phyloP scores from a whole-genome alignment of 2,329 filamentous ascomycete genomes.

The Phaeophleospora eucalypticola region DNA sequence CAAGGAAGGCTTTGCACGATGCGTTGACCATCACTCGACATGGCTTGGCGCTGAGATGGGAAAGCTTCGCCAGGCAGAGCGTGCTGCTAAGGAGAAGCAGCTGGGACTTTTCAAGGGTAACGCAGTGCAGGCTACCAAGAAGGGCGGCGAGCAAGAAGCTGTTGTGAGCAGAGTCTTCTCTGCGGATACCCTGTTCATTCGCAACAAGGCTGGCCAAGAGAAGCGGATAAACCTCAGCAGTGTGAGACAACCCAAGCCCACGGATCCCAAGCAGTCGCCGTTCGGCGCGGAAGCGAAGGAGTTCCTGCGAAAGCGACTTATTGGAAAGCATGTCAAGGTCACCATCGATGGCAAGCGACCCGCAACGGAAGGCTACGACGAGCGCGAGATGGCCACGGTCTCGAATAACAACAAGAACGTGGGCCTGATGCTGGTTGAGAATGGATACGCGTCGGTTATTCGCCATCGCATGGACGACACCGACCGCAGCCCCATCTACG shows the following conservation, averaged over 20 bases:
- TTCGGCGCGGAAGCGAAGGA: conserved; percentile 95
- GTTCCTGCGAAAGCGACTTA: conserved; percentile 86
- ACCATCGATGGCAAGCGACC: conserved; percentile 87
- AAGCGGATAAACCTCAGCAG: conserved; percentile 91
- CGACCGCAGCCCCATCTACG: conserved; percentile 90
- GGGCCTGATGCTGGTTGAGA: conserved; percentile 78
- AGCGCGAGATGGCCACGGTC: conserved; percentile 89
- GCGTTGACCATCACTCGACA: conserved; percentile 93
- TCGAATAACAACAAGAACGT: conserved; percentile 81
- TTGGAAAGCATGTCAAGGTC: conserved; percentile 91
- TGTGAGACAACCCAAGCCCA: conserved; percentile 84
- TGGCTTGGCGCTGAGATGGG: conserved; percentile 88
- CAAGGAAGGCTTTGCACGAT: conserved; percentile 82
- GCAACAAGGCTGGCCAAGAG: conserved; percentile 78
- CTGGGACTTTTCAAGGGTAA: conserved; percentile 78
- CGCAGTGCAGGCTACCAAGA: conserved; percentile 51
- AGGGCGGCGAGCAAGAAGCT: conserved; percentile 66
- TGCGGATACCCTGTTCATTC: conserved; percentile 82
- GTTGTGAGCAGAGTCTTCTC: conserved; percentile 80
- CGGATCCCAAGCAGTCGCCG: conserved; percentile 79
- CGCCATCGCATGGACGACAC: conserved; percentile 92
- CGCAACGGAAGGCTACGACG: conserved; percentile 84
- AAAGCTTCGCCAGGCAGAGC: conserved; percentile 78
- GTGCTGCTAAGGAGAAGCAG: conserved; percentile 70
- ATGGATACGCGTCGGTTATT: conserved; percentile 89